phyloP scores from a whole-genome alignment of 1,139 yeast species.

The Saccharomyces pastorianus region DNA sequence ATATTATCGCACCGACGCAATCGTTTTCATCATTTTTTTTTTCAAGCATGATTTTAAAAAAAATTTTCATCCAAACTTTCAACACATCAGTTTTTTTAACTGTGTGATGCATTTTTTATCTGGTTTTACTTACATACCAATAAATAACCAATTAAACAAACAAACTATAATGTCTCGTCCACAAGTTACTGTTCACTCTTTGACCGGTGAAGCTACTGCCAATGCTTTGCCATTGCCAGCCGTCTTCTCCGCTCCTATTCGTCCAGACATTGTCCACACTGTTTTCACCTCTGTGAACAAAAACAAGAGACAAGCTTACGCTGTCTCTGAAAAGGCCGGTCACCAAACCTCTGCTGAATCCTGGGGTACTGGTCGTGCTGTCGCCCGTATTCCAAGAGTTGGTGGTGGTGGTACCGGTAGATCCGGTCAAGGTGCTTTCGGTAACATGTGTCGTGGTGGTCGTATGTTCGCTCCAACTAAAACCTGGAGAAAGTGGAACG shows the following conservation, averaged over 20 bases:
- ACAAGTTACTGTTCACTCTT: conserved; percentile 91
- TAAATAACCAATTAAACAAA: background rate
- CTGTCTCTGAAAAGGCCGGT: conserved; percentile 98
- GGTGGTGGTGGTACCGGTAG: conserved; percentile 99
- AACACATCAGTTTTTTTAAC: background rate
- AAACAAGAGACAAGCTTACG: conserved; percentile 99
- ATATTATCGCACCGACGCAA: background rate
- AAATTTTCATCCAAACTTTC: background rate
- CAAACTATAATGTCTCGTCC: conserved; percentile 67
- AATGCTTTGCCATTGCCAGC: conserved; percentile 92
- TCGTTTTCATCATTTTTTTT: background rate
- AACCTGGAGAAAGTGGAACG: conserved; percentile 99
- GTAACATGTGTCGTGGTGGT: conserved; percentile 99
- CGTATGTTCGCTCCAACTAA: conserved; percentile 99
- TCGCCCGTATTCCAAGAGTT: conserved; percentile 99
- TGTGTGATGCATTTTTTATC: no score
- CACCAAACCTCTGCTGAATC: conserved; percentile 99
- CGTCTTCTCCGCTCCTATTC: conserved; percentile 98
- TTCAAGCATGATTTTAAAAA: background rate
- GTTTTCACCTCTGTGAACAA: conserved; percentile 97
- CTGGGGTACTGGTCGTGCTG: conserved; percentile 99
- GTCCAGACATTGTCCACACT: conserved; percentile 98
- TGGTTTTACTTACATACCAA: background rate
- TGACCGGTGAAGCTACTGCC: conserved; percentile 80
- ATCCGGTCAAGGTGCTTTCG: conserved; percentile 99